phyloP scores from a whole-genome alignment of 306 rosid genomes.

The Datisca glomerata region DNA sequence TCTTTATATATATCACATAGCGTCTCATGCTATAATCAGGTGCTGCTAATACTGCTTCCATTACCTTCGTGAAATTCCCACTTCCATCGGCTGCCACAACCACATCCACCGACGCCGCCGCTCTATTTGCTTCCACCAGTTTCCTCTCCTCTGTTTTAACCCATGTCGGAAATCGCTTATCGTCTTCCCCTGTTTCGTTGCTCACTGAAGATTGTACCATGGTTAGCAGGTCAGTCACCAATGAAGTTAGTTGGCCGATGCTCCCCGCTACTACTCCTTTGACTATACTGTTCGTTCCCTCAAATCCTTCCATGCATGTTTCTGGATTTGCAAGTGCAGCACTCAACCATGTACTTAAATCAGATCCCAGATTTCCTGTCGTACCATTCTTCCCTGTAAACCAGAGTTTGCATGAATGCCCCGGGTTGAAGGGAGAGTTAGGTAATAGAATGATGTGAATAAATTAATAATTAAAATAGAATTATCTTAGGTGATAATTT shows the following conservation, averaged over 20 bases:
- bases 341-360: slow-evolving; percentile 84
- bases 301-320: slow-evolving; percentile 76
- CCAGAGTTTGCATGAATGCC: no score
- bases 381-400: slow-evolving; percentile 48
- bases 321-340: slow-evolving; percentile 55
- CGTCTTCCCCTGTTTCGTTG: neutral
- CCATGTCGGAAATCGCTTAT: slow-evolving; percentile 44
- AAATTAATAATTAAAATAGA: no score
- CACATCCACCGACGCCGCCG: slow-evolving; percentile 36
- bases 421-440: no score
- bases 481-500: no score
- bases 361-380: slow-evolving; percentile 58
- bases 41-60: slow-evolving; percentile 64
- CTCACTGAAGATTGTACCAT: slow-evolving; percentile 27
- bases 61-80: slow-evolving; percentile 42
- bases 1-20: slow-evolving; percentile 49
- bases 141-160: slow-evolving; percentile 30
- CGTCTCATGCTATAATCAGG: slow-evolving; percentile 71
- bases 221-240: slow-evolving; percentile 32
- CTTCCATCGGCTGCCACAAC: slow-evolving; percentile 66
- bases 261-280: slow-evolving; percentile 28
- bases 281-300: slow-evolving; percentile 51
- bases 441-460: no score
- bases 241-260: slow-evolving; percentile 31
- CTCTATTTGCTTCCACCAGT: slow-evolving; percentile 28